Evolutionary conservation across 1,284 basidiomycete species (phyloP), one percentile per base, ranked within the genome.

Genomic region (Moniliella sp.): DNA sequence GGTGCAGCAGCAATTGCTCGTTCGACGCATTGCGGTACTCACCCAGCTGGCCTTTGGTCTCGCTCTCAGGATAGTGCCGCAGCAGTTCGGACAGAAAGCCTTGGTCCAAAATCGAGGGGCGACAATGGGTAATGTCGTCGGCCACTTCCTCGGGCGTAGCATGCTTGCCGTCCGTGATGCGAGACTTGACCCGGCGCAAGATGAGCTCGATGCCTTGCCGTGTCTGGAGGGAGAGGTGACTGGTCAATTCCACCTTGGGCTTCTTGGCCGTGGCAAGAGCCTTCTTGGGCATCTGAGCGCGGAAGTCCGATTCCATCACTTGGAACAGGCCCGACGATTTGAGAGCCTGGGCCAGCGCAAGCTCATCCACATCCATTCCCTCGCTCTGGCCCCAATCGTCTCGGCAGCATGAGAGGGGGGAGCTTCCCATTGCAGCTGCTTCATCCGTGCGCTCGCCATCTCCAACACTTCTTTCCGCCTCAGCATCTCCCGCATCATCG

Each of bases 391-490:
- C 54, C 45, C 55, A 59, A 23, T 59, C 33, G 49, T 50, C 8
- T 52, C 50, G 1, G 56, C 56, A 33, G 57, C 54, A 27, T 59
- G 54, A 2, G 56, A 45, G 15, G 50, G 46, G 5, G 57, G 47
- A 59, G 94, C 94, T 61, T 97, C 88, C 88, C 91, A 97, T 57
- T 97, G 88, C 30, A 97, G 67, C 62, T 94, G 84, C 63, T 94
- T 94, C 79, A 94, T 86, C 66, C 84, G 83, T 31, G 73, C 76
- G 39, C 71, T 74, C 1, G 86, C 81, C 30, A 79, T 76, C 32
- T 83, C 71, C 1, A 73, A 66, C 46, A 93, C 72, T 50, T 82
- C 80, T 62, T 94, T 93, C 32, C 84, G 48, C 18, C 34, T 46
- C 10, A 46, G 33, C 17, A 42, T 38, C 15, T 42, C 39, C n/a